phyloP scores from a whole-genome alignment of 2,329 filamentous ascomycete genomes.

The Akanthomyces dipterigenus region DNA sequence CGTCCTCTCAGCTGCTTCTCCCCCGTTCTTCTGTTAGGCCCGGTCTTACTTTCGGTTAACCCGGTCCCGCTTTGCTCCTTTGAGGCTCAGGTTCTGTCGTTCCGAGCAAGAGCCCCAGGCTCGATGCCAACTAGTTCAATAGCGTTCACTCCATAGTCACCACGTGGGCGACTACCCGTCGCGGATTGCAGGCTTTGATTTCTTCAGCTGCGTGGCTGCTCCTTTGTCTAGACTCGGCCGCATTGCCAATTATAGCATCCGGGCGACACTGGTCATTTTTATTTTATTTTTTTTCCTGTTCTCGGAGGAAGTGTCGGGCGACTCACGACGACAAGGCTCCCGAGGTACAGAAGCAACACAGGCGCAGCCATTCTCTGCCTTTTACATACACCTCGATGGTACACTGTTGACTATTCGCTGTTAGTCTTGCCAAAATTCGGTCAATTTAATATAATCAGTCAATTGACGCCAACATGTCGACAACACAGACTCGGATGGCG shows the following conservation, averaged over 20 bases:
- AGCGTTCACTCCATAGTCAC: background rate
- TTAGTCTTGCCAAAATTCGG: background rate
- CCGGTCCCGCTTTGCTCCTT: background rate
- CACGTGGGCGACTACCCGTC: conserved; percentile 7
- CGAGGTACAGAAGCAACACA: background rate
- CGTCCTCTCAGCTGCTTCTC: background rate
- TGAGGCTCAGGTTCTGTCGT: too few relatives aligned
- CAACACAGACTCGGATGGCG: background rate
- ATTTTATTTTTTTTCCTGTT: background rate
- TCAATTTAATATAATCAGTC: too few relatives aligned
- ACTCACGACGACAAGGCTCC: background rate
- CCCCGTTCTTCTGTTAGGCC: background rate
- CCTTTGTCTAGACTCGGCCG: background rate
- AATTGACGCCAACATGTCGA: background rate
- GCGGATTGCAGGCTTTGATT: conserved; percentile 5
- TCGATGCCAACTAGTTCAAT: background rate
- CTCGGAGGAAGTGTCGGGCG: background rate
- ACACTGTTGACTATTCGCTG: background rate
- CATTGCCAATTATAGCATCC: background rate
- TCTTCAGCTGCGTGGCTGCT: background rate
- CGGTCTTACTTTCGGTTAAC: background rate
- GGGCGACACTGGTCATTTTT: background rate
- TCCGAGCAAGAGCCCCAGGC: background rate
- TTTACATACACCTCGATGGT: background rate
- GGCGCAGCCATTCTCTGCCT: background rate